These are phyloP conservation scores for Rubroboletus pulcherrimus DNA, from an alignment of 768 basidiomycete genomes.

Conservation along the genomic window DNA sequence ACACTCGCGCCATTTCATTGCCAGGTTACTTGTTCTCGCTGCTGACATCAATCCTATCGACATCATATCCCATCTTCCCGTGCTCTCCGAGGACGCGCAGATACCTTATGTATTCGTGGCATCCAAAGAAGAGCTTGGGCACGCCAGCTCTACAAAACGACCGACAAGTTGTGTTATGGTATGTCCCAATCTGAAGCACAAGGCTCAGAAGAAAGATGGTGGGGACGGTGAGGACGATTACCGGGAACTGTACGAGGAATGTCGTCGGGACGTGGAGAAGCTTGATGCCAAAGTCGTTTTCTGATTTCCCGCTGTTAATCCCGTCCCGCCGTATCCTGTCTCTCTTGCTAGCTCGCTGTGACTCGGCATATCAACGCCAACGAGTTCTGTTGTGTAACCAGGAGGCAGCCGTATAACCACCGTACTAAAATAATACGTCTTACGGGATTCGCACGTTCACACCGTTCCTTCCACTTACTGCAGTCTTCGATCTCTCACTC, in stretches of 20 bases:
- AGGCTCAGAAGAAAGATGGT: constrained; percentile 54
- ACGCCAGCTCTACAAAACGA: constrained; percentile 94
- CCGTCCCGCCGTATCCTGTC: background rate
- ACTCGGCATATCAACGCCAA: too few species aligned
- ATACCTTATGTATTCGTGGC: constrained; percentile 88
- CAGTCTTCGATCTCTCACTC: constrained; percentile 22
- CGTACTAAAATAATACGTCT: background rate
- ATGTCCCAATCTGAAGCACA: constrained; percentile 77
- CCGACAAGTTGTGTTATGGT: constrained; percentile 98
- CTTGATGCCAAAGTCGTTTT: constrained; percentile 70
- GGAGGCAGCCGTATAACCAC: background rate
- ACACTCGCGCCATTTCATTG: constrained; percentile 2
- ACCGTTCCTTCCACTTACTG: constrained; percentile 17
- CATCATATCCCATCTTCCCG: constrained; percentile 94
- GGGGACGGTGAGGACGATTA: constrained; percentile 81
- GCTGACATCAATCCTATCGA: constrained; percentile 98
- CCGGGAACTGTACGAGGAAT: constrained; percentile 81
- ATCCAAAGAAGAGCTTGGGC: constrained; percentile 94
- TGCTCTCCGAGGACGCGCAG: constrained; percentile 89
- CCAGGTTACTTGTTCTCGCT: constrained; percentile 84
- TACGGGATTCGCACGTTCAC: constrained; percentile 20
- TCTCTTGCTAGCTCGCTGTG: background rate
- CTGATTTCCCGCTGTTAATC: constrained; percentile 28
- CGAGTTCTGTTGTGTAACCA: background rate
- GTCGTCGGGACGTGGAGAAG: constrained; percentile 79